These are phyloP conservation scores for Diaporthe citri DNA, from an alignment of 2,329 filamentous ascomycete genomes.

Conservation along the genomic window DNA sequence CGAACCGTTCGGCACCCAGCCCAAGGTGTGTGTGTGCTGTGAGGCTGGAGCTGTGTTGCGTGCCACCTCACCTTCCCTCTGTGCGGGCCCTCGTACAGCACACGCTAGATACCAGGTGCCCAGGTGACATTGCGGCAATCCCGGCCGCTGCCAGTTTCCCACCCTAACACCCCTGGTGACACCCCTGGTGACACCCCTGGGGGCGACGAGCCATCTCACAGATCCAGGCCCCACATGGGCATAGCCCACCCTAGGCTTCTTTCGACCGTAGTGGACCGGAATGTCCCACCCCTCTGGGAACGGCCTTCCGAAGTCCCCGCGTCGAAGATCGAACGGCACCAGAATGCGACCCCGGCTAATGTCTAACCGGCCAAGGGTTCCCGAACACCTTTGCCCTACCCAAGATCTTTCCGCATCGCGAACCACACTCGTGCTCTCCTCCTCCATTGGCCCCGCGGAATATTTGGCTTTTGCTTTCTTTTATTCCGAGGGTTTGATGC, in stretches of 20 bases:
- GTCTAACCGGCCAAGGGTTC: conserved; percentile 22
- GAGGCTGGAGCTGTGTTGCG: conserved; percentile 8
- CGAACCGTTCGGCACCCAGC: not conserved
- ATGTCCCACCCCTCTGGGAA: conserved; percentile 14
- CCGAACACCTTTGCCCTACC: conserved; percentile 1
- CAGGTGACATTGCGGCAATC: conserved; percentile 25
- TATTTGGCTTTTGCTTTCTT: conserved; percentile 2
- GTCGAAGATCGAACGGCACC: conserved; percentile 7
- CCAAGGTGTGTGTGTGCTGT: not conserved
- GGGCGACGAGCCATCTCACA: conserved; percentile 22
- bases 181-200: not conserved
- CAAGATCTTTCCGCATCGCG: not conserved
- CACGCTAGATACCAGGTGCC: not conserved
- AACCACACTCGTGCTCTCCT: conserved; percentile 11
- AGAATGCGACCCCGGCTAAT: conserved; percentile 25
- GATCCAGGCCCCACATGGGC: conserved; percentile 23
- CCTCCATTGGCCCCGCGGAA: conserved; percentile 2
- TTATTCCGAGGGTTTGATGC: conserved; percentile 9
- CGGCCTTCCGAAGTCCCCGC: conserved; percentile 23
- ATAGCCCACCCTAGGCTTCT: conserved; percentile 13
- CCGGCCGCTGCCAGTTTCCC: conserved; percentile 13
- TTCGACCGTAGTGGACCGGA: conserved; percentile 22
- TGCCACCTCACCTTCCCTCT: not conserved
- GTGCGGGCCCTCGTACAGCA: not conserved
- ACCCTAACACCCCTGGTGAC: not conserved